Evolutionary conservation across 2,329 filamentous ascomycete species (phyloP).

Genomic region (Helicocarpus griseus): DNA sequence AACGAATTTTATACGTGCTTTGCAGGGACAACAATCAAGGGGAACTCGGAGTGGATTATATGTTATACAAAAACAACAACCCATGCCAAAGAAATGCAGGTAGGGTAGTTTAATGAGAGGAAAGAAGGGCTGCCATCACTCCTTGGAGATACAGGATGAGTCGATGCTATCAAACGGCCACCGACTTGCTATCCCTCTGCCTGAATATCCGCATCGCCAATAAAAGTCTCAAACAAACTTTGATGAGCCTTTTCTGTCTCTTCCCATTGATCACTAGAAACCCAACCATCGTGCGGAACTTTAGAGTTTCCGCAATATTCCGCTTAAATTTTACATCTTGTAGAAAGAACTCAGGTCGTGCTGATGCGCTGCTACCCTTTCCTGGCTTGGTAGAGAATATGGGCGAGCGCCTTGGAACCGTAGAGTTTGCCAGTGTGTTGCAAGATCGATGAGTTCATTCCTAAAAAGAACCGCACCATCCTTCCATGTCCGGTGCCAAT

Average conservation of each 20-base stretch:
- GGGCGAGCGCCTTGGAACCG: slow-evolving; percentile 23
- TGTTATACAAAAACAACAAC: no score
- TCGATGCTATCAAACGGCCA: slow-evolving; percentile 16
- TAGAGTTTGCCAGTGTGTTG: slow-evolving; percentile 28
- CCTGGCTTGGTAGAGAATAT: slow-evolving; percentile 7
- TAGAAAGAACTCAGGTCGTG: slow-evolving; percentile 10
- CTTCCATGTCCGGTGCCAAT: slow-evolving; percentile 33
- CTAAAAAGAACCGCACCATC: slow-evolving; percentile 32
- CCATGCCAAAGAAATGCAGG: no score
- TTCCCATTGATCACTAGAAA: slow-evolving; percentile 10
- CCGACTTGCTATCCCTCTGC: slow-evolving; percentile 11
- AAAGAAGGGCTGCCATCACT: no score
- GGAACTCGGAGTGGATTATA: no score
- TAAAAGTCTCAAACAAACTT: slow-evolving; percentile 10
- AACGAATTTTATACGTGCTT: no score
- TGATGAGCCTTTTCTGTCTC: slow-evolving; percentile 8
- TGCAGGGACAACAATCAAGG: no score
- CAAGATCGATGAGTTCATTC: slow-evolving; percentile 31
- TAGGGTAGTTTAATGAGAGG: no score
- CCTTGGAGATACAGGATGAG: no score
- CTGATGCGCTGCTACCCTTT: slow-evolving; percentile 8
- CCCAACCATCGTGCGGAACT: slow-evolving; percentile 12
- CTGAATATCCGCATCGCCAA: slow-evolving; percentile 11
- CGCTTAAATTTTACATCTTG: slow-evolving; percentile 9
- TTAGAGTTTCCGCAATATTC: slow-evolving; percentile 11